Conservation (phyloP, 2,329 filamentous ascomycete genomes). For the Sclerotinia sclerotiorum region DNA sequence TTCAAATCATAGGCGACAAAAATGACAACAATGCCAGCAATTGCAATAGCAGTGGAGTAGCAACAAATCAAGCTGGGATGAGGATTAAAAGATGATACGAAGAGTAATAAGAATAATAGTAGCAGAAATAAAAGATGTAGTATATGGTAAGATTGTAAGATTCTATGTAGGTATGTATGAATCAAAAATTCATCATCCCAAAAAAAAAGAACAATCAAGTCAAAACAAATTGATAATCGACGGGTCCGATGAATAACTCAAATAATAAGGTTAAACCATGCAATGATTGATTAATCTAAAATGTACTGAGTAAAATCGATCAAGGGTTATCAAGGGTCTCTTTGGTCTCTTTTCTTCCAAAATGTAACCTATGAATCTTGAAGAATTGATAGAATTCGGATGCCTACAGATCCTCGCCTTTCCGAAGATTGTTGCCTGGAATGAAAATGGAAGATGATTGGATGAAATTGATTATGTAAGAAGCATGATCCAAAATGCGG, state of each 20-base stretch:
- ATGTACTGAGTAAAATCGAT: no score
- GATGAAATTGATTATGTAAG: not conserved
- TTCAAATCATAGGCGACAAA: not conserved
- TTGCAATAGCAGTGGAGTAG: not conserved
- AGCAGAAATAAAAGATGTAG: not conserved
- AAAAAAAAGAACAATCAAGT: not conserved
- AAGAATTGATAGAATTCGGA: slow-evolving; percentile 22
- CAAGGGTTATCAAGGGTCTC: no score
- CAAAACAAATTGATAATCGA: not conserved
- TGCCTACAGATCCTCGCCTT: slow-evolving; percentile 24
- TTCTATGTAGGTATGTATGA: not conserved
- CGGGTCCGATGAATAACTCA: not conserved
- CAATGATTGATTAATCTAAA: no score
- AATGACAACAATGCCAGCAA: not conserved
- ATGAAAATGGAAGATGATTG: not conserved
- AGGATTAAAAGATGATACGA: not conserved
- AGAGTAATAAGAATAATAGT: not conserved
- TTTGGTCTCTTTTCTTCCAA: not conserved
- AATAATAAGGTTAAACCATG: not conserved
- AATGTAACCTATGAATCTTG: not conserved
- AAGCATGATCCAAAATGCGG: not conserved
- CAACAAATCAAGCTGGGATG: not conserved
- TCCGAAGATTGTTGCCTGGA: slow-evolving; percentile 35
- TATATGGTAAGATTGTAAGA: not conserved
- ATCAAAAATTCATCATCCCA: not conserved